phyloP scores from a whole-genome alignment of 179 eudicot species.

The Monotropa hypopitys region DNA sequence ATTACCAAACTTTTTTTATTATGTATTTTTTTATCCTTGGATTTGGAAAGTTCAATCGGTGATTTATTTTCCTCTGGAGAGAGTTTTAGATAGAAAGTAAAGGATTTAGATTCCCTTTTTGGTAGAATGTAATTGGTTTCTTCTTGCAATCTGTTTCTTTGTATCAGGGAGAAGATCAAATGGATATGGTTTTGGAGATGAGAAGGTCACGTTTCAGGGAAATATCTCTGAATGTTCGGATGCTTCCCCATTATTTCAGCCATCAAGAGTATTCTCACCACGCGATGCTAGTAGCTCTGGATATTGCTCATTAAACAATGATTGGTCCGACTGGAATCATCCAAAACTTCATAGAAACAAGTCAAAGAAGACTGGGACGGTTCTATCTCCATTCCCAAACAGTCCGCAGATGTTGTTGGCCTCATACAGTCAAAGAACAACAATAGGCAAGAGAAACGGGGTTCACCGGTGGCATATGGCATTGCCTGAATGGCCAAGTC shows the following conservation, averaged over 20 bases:
- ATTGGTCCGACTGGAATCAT: constrained; percentile 45
- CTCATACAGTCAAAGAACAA: constrained; percentile 32
- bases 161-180: constrained; percentile 45
- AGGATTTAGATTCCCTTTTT: background rate
- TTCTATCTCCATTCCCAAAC: constrained; percentile 18
- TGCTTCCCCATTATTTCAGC: constrained; percentile 44
- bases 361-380: constrained; percentile 36
- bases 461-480: constrained; percentile 23
- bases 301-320: constrained; percentile 36
- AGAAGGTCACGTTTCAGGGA: constrained; percentile 27
- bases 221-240: constrained; percentile 42
- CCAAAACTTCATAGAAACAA: constrained; percentile 44
- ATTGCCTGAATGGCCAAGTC: constrained; percentile 37
- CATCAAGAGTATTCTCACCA: constrained; percentile 46
- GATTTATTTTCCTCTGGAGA: background rate
- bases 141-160: constrained; percentile 1
- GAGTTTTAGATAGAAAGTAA: background rate
- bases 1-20: background rate
- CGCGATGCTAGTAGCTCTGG: constrained; percentile 35
- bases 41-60: background rate
- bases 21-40: background rate
- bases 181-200: constrained; percentile 51
- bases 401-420: constrained; percentile 24
- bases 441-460: constrained; percentile 31
- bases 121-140: background rate